These are phyloP conservation scores for Aureococcus anophagefferens DNA, from an alignment of 108 stramenopile genomes.

Conservation along the genomic window DNA sequence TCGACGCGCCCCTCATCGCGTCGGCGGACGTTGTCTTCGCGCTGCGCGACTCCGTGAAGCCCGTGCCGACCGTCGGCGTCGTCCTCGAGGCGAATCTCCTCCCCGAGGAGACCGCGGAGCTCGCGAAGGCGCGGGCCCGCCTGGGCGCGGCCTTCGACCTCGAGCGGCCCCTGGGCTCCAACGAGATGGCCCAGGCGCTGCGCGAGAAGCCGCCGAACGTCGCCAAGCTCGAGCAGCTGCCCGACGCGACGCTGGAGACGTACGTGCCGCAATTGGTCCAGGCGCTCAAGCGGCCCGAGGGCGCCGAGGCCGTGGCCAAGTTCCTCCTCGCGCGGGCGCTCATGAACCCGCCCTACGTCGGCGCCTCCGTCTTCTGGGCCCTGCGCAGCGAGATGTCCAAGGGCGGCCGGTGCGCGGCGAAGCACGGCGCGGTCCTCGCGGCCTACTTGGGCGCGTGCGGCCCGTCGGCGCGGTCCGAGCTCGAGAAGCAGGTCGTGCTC, in stretches of 20 bases:
- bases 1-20: neutral
- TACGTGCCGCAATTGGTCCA: slow-evolving; percentile 23
- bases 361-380: slow-evolving; percentile 15
- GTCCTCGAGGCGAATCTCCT: neutral
- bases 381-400: slow-evolving; percentile 9
- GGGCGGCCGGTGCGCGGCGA: neutral
- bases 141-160: neutral
- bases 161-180: too few species aligned
- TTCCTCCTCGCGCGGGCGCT: slow-evolving; percentile 14
- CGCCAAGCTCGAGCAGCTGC: neutral
- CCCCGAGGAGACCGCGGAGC: too few species aligned
- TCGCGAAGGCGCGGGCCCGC: too few species aligned
- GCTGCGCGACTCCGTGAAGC: neutral
- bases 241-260: slow-evolving; percentile 10
- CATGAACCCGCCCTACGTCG: slow-evolving; percentile 2
- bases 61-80: neutral
- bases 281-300: slow-evolving; percentile 8
- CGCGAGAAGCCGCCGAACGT: neutral
- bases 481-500: slow-evolving; percentile 5
- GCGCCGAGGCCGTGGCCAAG: neutral
- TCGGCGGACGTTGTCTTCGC: neutral
- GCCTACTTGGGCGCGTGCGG: slow-evolving; percentile 9
- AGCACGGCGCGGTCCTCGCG: neutral
- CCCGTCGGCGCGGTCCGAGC: neutral
- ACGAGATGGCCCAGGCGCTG: neutral